These are phyloP conservation scores for Agaricus blazei DNA, from an alignment of 768 basidiomycete species.

Conservation along the genomic window DNA sequence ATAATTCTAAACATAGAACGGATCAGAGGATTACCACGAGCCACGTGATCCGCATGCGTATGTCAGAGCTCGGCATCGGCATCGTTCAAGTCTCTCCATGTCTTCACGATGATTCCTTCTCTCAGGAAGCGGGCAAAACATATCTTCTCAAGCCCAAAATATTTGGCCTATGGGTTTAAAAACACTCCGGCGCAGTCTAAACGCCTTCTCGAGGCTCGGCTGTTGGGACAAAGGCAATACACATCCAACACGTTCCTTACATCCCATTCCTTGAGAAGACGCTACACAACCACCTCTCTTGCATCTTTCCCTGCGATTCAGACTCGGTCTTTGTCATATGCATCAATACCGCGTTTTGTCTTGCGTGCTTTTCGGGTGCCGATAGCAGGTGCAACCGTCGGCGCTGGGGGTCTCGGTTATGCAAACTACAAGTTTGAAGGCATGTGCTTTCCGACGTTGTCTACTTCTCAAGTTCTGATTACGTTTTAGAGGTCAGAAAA, in stretches of 20 bases:
- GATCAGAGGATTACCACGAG: neutral
- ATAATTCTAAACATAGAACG: too few species aligned
- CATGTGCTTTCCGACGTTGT: conserved; percentile 26
- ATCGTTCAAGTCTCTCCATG: conserved; percentile 1
- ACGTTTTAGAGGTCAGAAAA: conserved; percentile 62
- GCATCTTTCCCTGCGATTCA: conserved; percentile 60
- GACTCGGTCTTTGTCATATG: conserved; percentile 75
- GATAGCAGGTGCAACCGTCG: conserved; percentile 82
- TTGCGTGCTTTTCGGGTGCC: conserved; percentile 86
- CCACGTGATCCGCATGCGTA: conserved; percentile 7
- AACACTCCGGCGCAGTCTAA: conserved; percentile 23
- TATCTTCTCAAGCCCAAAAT: conserved; percentile 32
- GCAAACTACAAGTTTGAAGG: conserved; percentile 98
- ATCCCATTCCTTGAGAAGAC: conserved; percentile 46
- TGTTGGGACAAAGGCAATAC: conserved; percentile 54
- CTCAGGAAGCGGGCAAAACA: conserved; percentile 34
- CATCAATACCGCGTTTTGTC: conserved; percentile 85
- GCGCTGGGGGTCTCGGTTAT: conserved; percentile 88
- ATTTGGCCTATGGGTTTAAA: conserved; percentile 49
- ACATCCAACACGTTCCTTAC: conserved; percentile 43
- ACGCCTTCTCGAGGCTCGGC: conserved; percentile 21
- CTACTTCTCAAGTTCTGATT: neutral
- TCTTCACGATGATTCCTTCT: conserved; percentile 35
- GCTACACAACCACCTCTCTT: conserved; percentile 37
- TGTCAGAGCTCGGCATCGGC: neutral